Conservation (phyloP, 192 early-diverging fungal species). For the Podila epicladia region DNA sequence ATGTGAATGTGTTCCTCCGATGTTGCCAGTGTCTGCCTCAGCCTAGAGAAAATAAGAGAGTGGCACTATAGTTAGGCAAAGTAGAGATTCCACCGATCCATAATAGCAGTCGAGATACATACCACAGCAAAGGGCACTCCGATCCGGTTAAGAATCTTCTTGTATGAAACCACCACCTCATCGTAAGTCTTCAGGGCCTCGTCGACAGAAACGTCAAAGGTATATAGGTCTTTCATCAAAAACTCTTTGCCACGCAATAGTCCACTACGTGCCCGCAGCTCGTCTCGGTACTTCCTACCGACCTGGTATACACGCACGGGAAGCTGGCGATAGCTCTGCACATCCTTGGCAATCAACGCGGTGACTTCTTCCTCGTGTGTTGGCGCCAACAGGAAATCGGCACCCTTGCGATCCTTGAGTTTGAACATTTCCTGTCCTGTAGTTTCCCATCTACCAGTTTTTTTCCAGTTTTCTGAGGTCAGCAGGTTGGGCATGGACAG, state of each 20-base stretch:
- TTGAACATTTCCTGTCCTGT: conserved; percentile 78
- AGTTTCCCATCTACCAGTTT: conserved; percentile 81
- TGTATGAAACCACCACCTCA: conserved; percentile 78
- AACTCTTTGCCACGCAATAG: conserved; percentile 90
- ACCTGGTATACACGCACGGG: conserved; percentile 92
- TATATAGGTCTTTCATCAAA: conserved; percentile 97
- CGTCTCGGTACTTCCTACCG: conserved; percentile 88
- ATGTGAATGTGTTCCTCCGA: conserved; percentile 89
- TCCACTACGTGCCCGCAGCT: conserved; percentile 83
- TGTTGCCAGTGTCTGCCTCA: conserved; percentile 92
- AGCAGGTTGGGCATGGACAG: conserved; percentile 76
- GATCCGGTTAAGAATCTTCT: conserved; percentile 77
- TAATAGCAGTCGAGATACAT: conserved; percentile 9
- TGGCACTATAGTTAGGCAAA: not conserved
- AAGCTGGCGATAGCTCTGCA: conserved; percentile 75
- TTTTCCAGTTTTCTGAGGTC: conserved; percentile 76
- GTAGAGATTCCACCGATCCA: too few species aligned
- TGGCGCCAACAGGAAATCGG: conserved; percentile 78
- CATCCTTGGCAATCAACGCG: conserved; percentile 68
- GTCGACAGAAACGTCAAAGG: conserved; percentile 79
- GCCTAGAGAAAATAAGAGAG: conserved; percentile 56
- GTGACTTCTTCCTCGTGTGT: conserved; percentile 97
- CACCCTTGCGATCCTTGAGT: conserved; percentile 79
- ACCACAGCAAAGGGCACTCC: conserved; percentile 83
- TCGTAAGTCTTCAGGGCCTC: conserved; percentile 82